Evolutionary conservation across 371 early-diverging fungal genomes (phyloP).

Genomic region (Mucor mucedo): DNA sequence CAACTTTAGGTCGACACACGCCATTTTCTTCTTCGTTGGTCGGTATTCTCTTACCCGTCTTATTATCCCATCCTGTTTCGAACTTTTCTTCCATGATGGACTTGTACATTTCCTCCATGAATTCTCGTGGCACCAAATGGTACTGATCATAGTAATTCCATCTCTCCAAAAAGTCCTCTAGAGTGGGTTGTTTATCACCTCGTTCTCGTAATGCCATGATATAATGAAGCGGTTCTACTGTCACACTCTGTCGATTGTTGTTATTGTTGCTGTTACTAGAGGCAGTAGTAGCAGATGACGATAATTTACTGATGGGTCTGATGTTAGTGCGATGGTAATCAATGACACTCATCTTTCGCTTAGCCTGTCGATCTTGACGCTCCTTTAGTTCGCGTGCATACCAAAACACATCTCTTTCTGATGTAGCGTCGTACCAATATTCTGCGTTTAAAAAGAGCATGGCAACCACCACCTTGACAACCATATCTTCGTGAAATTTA

Average conservation of each 20-base stretch:
- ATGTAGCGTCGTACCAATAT: constrained; percentile 73
- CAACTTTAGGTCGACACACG: constrained; percentile 19
- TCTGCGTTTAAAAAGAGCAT: constrained; percentile 90
- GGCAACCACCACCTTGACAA: constrained; percentile 80
- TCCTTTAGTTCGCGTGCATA: constrained; percentile 51
- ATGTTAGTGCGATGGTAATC: constrained; percentile 26
- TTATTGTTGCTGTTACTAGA: background rate
- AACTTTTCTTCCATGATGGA: constrained; percentile 57
- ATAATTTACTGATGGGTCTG: constrained; percentile 2
- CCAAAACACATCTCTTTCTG: constrained; percentile 55
- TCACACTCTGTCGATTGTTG: constrained; percentile 33
- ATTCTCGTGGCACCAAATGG: constrained; percentile 46
- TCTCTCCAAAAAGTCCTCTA: constrained; percentile 49
- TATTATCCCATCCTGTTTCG: constrained; percentile 64
- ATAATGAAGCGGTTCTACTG: constrained; percentile 50
- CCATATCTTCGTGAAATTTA: constrained; percentile 65
- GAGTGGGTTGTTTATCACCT: constrained; percentile 30
- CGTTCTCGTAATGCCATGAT: constrained; percentile 42
- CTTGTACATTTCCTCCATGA: constrained; percentile 57
- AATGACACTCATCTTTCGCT: constrained; percentile 39
- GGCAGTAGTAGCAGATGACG: constrained; percentile 10
- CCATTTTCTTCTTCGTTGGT: background rate
- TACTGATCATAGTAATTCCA: constrained; percentile 56
- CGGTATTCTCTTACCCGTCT: constrained; percentile 15
- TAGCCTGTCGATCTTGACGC: constrained; percentile 38